These are phyloP conservation scores for Colletotrichum camelliae DNA, from an alignment of 2,329 filamentous ascomycete genomes.

Conservation along the genomic window DNA sequence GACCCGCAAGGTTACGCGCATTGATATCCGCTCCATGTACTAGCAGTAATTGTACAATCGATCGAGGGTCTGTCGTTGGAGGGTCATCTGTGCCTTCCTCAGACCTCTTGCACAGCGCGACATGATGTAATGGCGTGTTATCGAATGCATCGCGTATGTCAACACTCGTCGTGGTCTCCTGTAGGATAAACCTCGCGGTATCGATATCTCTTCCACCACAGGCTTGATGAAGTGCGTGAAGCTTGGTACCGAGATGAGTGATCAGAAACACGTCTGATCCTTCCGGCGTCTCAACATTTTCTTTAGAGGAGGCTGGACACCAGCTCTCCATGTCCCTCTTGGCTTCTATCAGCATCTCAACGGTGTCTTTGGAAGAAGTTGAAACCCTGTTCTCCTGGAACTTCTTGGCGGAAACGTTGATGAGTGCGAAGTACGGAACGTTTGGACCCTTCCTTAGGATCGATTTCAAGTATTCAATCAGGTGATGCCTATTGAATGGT, in stretches of 20 bases:
- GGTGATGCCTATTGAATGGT: no score
- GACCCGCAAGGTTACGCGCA: neutral
- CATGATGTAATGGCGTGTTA: neutral
- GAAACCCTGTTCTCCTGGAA: neutral
- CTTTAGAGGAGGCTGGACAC: accelerated
- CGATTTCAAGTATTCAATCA: neutral
- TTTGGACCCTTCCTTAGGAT: neutral
- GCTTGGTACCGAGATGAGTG: neutral
- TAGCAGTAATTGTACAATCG: neutral
- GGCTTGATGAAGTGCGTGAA: neutral
- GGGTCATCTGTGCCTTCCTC: neutral
- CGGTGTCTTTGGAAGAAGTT: neutral
- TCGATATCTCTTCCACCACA: neutral
- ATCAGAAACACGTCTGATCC: neutral
- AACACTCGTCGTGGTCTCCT: neutral
- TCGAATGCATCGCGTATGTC: neutral
- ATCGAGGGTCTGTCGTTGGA: neutral
- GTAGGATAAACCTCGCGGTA: neutral
- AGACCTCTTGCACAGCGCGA: neutral
- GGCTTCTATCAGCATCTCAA: neutral
- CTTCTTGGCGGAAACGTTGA: neutral
- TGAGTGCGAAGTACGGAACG: neutral
- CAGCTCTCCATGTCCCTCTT: neutral
- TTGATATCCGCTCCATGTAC: neutral
- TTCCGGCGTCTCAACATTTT: neutral